These are phyloP conservation scores for Globisporangium iwayamae DNA, from an alignment of 352 stramenopile genomes.

Conservation along the genomic window DNA sequence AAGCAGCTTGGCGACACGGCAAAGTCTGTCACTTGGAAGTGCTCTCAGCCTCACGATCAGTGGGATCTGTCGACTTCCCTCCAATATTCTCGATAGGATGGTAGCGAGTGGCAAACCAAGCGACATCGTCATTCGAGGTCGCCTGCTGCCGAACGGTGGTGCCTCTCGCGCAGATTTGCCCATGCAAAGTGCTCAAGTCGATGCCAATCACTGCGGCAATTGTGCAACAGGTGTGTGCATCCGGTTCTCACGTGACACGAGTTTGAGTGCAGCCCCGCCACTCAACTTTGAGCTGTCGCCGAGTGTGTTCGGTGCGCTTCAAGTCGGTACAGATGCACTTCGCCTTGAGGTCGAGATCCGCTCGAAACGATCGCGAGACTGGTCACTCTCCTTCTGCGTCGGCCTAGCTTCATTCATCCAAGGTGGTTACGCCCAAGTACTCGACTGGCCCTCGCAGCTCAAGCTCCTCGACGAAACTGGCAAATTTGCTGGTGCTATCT, in stretches of 20 bases:
- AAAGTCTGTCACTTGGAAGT: constrained; percentile 4
- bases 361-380: constrained; percentile 9
- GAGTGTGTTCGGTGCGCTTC: constrained; percentile 10
- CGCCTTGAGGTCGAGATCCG: constrained; percentile 13
- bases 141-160: not conserved
- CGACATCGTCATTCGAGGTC: not conserved
- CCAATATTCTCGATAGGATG: not conserved
- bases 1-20: not conserved
- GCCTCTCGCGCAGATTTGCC: not conserved
- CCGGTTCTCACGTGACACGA: not conserved
- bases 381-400: constrained; percentile 11
- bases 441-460: not conserved
- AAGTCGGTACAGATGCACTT: not conserved
- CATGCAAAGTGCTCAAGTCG: not conserved
- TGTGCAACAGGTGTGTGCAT: not conserved
- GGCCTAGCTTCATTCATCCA: not conserved
- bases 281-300: constrained; percentile 10
- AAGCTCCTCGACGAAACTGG: constrained; percentile 5
- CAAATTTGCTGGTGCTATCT: constrained; percentile 2
- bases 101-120: not conserved
- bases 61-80: constrained; percentile 6
- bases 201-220: not conserved
- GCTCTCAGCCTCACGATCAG: not conserved
- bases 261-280: not conserved
- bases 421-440: not conserved